Evolutionary conservation across 2,329 filamentous ascomycete species (phyloP).

Genomic region (Clonostachys byssicola): DNA sequence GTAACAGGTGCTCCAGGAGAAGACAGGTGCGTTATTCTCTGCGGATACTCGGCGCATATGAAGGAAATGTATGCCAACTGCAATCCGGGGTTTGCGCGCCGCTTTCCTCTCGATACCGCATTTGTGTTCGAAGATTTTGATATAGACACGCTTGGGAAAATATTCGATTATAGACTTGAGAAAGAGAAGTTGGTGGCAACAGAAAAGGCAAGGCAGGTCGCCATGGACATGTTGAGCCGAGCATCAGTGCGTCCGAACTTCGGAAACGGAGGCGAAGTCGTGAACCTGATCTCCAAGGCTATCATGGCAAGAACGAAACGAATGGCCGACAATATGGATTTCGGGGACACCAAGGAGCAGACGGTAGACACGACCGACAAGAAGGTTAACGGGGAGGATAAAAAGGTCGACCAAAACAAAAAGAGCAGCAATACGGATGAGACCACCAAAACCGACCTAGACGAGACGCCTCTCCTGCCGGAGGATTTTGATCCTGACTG

Average conservation of each 20-base stretch:
- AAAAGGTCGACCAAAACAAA: constrained; percentile 1
- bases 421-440: background rate
- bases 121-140: constrained; percentile 58
- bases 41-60: constrained; percentile 59
- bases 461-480: constrained; percentile 14
- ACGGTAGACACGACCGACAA: constrained; percentile 24
- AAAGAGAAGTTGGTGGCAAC: constrained; percentile 38
- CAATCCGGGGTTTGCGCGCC: constrained; percentile 53
- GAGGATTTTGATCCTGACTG: constrained; percentile 56
- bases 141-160: constrained; percentile 41
- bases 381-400: constrained; percentile 32
- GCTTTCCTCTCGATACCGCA: constrained; percentile 50
- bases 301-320: constrained; percentile 1
- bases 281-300: constrained; percentile 33
- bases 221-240: constrained; percentile 24
- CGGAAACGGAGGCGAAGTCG: constrained; percentile 5
- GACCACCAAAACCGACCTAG: constrained; percentile 12
- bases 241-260: constrained; percentile 25
- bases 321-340: constrained; percentile 36
- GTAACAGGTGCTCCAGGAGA: constrained; percentile 57
- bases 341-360: constrained; percentile 35
- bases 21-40: constrained; percentile 57
- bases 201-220: constrained; percentile 29
- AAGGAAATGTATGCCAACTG: constrained; percentile 55
- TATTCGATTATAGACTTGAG: constrained; percentile 46